These are phyloP conservation scores for Collybiopsis confluens DNA, from an alignment of 768 basidiomycete species.

Conservation along the genomic window DNA sequence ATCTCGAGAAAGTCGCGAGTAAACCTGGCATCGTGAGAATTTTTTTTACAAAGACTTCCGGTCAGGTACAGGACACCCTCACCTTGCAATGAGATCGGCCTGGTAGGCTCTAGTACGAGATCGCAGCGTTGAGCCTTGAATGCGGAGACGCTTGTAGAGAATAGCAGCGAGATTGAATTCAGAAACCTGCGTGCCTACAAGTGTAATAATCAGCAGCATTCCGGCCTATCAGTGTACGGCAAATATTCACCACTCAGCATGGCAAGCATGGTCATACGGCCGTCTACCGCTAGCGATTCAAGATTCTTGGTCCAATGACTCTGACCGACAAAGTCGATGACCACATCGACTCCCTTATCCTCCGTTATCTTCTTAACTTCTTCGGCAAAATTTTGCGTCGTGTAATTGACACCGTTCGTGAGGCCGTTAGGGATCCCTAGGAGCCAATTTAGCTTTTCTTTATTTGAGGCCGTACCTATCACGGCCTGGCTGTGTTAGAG, in stretches of 20 bases:
- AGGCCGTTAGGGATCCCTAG: slow-evolving; percentile 61
- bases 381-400: slow-evolving; percentile 73
- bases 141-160: slow-evolving; percentile 78
- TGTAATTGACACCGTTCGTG: slow-evolving; percentile 82
- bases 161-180: slow-evolving; percentile 60
- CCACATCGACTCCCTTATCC: slow-evolving; percentile 72
- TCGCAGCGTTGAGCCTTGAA: slow-evolving; percentile 86
- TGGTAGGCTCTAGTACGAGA: slow-evolving; percentile 76
- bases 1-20: slow-evolving; percentile 45
- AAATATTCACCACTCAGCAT: slow-evolving; percentile 56
- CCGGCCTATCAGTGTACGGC: neutral
- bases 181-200: slow-evolving; percentile 47
- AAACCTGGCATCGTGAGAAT: slow-evolving; percentile 37
- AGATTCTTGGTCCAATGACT: slow-evolving; percentile 75
- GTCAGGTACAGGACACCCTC: slow-evolving; percentile 7
- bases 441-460: slow-evolving; percentile 79
- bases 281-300: slow-evolving; percentile 64
- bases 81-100: slow-evolving; percentile 61
- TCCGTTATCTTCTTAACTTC: slow-evolving; percentile 66
- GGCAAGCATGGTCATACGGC: slow-evolving; percentile 67
- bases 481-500: slow-evolving; percentile 71
- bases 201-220: neutral
- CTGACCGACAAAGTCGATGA: slow-evolving; percentile 82
- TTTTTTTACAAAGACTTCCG: neutral
- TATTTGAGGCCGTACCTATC: slow-evolving; percentile 81